Evolutionary conservation across 768 basidiomycete species (phyloP).

Genomic region (Tulasnella sp.): DNA sequence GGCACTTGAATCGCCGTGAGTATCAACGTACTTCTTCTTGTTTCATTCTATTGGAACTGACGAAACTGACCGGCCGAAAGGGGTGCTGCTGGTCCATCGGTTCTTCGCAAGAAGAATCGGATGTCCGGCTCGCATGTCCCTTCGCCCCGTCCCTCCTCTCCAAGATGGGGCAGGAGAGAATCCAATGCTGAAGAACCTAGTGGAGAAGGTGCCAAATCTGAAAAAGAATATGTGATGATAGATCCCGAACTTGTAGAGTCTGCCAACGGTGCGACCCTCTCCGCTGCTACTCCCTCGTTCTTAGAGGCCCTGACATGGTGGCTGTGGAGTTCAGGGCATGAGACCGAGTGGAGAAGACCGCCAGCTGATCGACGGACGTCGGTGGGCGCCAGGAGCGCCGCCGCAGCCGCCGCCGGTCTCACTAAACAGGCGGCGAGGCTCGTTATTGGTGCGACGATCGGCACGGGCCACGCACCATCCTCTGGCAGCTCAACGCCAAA

Average conservation of each 20-base stretch:
- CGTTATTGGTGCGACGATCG: slow-evolving; percentile 23
- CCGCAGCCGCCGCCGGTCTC: slow-evolving; percentile 19
- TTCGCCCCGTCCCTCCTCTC: not conserved
- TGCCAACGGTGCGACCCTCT: slow-evolving; percentile 30
- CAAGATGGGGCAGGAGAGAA: not conserved
- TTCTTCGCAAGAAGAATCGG: not conserved
- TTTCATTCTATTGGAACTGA: not conserved
- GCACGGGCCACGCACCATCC: slow-evolving; percentile 7
- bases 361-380: slow-evolving; percentile 5
- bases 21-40: not conserved
- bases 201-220: slow-evolving; percentile 24
- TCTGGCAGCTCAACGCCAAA: not conserved
- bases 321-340: slow-evolving; percentile 25
- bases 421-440: slow-evolving; percentile 22
- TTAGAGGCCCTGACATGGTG: slow-evolving; percentile 36
- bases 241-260: slow-evolving; percentile 34
- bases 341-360: slow-evolving; percentile 8
- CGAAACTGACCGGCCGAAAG: slow-evolving; percentile 25
- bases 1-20: not conserved
- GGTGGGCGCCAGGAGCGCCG: not conserved
- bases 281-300: slow-evolving; percentile 49
- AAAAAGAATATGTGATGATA: slow-evolving; percentile 83
- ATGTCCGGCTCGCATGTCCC: not conserved
- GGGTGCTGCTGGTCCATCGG: slow-evolving; percentile 15
- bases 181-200: slow-evolving; percentile 17